Conservation (phyloP, 2,329 filamentous ascomycete species). For the Diaporthe ilicicola region DNA sequence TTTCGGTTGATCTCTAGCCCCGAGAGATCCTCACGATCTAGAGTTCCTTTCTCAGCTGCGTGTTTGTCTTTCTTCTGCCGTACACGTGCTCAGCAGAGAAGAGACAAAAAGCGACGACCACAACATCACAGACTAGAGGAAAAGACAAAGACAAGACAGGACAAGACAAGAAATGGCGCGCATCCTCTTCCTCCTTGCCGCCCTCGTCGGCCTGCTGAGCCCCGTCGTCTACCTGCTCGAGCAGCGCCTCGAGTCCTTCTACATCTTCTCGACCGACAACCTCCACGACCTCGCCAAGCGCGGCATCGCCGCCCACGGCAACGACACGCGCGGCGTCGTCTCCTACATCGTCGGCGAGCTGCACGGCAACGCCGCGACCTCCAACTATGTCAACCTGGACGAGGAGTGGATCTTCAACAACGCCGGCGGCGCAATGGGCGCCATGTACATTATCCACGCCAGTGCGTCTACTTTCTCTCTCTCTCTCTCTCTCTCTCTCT, state of each 20-base stretch:
- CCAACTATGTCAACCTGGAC: constrained; percentile 68
- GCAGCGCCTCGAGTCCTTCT: constrained; percentile 70
- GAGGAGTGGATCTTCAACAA: constrained; percentile 95
- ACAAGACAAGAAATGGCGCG: constrained; percentile 36
- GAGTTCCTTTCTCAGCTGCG: neutral
- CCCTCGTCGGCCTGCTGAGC: constrained; percentile 63
- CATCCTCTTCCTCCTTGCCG: constrained; percentile 58
- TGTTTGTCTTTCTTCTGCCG: neutral
- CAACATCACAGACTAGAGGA: neutral
- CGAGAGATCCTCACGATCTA: neutral
- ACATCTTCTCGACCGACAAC: constrained; percentile 76
- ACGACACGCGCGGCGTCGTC: constrained; percentile 77
- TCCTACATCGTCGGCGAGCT: constrained; percentile 76
- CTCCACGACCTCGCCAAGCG: constrained; percentile 74
- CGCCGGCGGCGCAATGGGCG: constrained; percentile 89
- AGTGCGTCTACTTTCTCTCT: constrained; percentile 61
- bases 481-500: neutral
- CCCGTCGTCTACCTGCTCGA: constrained; percentile 65
- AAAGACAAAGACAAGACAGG: neutral
- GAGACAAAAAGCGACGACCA: neutral
- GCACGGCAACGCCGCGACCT: constrained; percentile 58
- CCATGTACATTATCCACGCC: constrained; percentile 89
- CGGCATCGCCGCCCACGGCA: constrained; percentile 74
- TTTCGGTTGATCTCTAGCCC: neutral
- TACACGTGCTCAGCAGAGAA: neutral